Evolutionary conservation across 169 alveolate genomes (phyloP).

Genomic region (Ophryocystis elektroscirrha): DNA sequence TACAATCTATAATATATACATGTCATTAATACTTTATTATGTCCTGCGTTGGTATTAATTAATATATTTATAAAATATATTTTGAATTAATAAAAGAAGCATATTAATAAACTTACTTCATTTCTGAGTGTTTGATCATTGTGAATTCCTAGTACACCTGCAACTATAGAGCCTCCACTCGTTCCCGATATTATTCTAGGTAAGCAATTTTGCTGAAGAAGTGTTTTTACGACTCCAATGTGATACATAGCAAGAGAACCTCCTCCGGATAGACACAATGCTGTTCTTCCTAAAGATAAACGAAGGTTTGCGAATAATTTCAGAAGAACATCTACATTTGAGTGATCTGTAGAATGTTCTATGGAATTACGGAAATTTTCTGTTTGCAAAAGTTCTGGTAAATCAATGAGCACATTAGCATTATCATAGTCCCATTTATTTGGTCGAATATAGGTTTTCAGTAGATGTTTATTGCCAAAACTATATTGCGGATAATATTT

Average conservation of each 20-base stretch:
- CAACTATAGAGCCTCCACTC: slow-evolving; percentile 26
- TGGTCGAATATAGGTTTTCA: no score
- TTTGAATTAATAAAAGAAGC: no score
- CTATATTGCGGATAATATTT: no score
- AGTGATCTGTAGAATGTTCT: neutral
- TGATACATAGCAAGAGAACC: slow-evolving; percentile 27
- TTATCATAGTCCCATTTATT: no score
- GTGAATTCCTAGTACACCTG: slow-evolving; percentile 15
- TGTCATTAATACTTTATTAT: no score
- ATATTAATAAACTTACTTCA: slow-evolving; percentile 8
- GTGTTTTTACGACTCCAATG: slow-evolving; percentile 19
- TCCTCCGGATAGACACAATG: slow-evolving; percentile 23
- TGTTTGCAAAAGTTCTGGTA: no score
- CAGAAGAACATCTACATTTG: neutral
- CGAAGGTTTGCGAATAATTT: slow-evolving; percentile 5
- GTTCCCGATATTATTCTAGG: slow-evolving; percentile 21
- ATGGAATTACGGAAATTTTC: neutral
- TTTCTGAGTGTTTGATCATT: slow-evolving; percentile 4
- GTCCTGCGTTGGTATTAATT: no score
- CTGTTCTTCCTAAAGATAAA: slow-evolving; percentile 18
- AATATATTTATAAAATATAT: no score
- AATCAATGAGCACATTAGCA: no score
- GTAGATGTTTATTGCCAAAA: no score
- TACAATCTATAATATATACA: no score
- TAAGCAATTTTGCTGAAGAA: slow-evolving; percentile 14